Evolutionary conservation across 805 yeast species (phyloP).

Genomic region (Ogataea nitratoaversa): DNA sequence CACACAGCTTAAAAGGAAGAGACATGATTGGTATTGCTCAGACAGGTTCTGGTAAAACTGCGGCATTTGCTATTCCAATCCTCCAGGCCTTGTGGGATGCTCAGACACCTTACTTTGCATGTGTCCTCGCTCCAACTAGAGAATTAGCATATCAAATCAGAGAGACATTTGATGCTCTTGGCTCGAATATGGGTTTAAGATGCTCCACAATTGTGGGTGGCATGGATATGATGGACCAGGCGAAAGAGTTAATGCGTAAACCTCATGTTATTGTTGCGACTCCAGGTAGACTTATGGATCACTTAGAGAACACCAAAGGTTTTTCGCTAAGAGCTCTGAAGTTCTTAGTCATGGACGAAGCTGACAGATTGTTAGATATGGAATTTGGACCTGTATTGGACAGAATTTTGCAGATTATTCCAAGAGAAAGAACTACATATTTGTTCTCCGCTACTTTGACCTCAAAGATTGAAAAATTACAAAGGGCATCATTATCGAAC

Average conservation of each 20-base stretch:
- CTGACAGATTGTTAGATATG: conserved; percentile 91
- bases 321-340: conserved; percentile 74
- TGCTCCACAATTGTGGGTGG: conserved; percentile 92
- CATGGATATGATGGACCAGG: conserved; percentile 97
- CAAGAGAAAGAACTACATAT: conserved; percentile 78
- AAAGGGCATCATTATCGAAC: conserved; percentile 81
- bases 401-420: conserved; percentile 77
- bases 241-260: conserved; percentile 85
- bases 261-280: conserved; percentile 96
- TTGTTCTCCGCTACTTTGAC: conserved; percentile 97
- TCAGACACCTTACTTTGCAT: conserved; percentile 83
- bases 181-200: conserved; percentile 87
- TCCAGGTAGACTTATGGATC: conserved; percentile 86
- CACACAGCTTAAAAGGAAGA: conserved; percentile 83
- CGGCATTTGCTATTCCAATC: conserved; percentile 96
- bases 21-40: conserved; percentile 96
- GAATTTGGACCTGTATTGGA: conserved; percentile 95
- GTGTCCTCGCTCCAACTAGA: conserved; percentile 83
- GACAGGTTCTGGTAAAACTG: conserved; percentile 97
- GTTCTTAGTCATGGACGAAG: conserved; percentile 92
- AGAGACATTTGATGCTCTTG: conserved; percentile 93
- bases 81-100: conserved; percentile 87
- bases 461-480: conserved; percentile 88
- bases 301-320: conserved; percentile 87
- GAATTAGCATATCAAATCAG: conserved; percentile 85